A percentile compares a stretch with the other conserved stretches of the same genome.
Conservation (phyloP, 2,329 filamentous ascomycete genomes). For the Hypoxylon sp. region DNA sequence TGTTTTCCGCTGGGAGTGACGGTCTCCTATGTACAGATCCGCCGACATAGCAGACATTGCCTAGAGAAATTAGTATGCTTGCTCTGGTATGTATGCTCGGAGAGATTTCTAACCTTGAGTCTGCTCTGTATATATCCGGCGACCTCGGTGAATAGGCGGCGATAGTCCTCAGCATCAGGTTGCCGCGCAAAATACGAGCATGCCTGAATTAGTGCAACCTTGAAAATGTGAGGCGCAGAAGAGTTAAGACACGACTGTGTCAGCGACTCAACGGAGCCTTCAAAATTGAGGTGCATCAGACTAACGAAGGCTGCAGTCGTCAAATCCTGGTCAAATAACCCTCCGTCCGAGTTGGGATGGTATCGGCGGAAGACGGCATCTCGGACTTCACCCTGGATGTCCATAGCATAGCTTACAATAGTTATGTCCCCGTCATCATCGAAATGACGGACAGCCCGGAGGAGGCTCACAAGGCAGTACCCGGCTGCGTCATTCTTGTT, state of each 20-base stretch:
- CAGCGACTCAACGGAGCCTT: constrained; percentile 69
- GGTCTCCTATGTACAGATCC: constrained; percentile 57
- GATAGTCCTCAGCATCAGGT: constrained; percentile 62
- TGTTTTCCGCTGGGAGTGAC: constrained; percentile 57
- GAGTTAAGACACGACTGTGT: constrained; percentile 68
- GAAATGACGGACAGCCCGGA: constrained; percentile 75
- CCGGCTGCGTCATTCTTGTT: constrained; percentile 76
- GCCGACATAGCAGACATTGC: constrained; percentile 57
- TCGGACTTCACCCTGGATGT: constrained; percentile 76
- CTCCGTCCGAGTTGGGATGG: constrained; percentile 60
- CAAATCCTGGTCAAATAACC: constrained; percentile 71
- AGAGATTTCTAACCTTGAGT: constrained; percentile 62
- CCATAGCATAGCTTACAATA: constrained; percentile 75
- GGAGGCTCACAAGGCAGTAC: constrained; percentile 73
- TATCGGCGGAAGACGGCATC: constrained; percentile 73
- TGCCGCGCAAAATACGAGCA: constrained; percentile 73
- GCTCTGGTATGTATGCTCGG: constrained; percentile 20
- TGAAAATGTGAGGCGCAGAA: constrained; percentile 70
- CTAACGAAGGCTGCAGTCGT: constrained; percentile 77
- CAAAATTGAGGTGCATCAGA: constrained; percentile 71
- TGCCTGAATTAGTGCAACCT: constrained; percentile 72
- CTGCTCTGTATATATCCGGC: constrained; percentile 69
- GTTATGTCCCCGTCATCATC: constrained; percentile 72
- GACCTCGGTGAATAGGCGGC: constrained; percentile 67
- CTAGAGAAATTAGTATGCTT: constrained; percentile 47